These are phyloP conservation scores for Euptelea pleiosperma DNA, from an alignment of 164 flowering plant species.

Conservation along the genomic window DNA sequence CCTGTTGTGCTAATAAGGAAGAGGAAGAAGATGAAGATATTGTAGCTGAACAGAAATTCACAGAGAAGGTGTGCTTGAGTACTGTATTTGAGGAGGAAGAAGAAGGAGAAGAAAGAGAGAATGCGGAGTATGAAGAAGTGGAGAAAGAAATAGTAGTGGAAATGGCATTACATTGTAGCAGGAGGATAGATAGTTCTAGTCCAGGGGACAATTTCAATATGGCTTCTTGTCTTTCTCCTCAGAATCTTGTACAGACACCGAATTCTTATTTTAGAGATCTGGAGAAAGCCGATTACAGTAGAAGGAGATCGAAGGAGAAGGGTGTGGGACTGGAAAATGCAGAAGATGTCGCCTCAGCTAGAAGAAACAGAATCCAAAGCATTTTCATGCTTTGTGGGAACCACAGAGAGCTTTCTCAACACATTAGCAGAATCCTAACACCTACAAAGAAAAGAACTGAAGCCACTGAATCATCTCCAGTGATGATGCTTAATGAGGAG, in stretches of 20 bases:
- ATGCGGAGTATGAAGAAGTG: conserved; percentile 56
- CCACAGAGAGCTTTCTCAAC: conserved; percentile 71
- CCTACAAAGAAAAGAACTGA: conserved; percentile 30
- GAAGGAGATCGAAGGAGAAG: too few relatives aligned
- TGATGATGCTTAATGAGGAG: conserved; percentile 15
- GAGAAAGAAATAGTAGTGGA: conserved; percentile 78
- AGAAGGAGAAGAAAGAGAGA: conserved; percentile 40
- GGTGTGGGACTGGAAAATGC: conserved; percentile 13
- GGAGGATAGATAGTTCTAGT: conserved; percentile 11
- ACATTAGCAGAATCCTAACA: conserved; percentile 28
- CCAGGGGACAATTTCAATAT: not conserved
- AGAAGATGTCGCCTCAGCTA: conserved; percentile 46
- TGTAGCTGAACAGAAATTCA: conserved; percentile 26
- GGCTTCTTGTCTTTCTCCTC: conserved; percentile 16
- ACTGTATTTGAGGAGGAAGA: conserved; percentile 91
- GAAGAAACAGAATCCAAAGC: conserved; percentile 69
- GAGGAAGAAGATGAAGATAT: conserved; percentile 21
- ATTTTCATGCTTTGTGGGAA: conserved; percentile 93
- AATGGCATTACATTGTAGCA: conserved; percentile 31
- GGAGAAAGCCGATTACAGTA: too few relatives aligned
- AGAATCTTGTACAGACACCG: too few relatives aligned
- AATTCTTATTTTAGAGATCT: too few relatives aligned
- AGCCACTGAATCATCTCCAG: conserved; percentile 24
- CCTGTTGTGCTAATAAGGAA: conserved; percentile 5
- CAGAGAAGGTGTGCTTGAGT: conserved; percentile 55